Evolutionary conservation across 306 rosid species (phyloP).

Genomic region (Carpinus viminea): DNA sequence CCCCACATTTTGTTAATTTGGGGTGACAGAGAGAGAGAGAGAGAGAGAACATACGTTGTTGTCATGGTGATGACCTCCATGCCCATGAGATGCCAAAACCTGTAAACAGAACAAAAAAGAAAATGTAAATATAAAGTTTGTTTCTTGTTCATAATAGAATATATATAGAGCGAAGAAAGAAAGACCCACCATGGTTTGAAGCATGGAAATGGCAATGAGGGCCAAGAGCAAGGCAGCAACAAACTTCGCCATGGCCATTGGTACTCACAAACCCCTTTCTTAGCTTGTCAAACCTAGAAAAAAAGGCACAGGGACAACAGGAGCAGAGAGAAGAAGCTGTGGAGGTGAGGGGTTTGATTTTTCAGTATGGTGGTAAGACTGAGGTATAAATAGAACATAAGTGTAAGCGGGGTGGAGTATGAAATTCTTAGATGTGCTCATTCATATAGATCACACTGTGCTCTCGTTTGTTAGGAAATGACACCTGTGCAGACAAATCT

Average conservation of each 20-base stretch:
- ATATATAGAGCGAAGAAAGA: neutral
- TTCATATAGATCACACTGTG: neutral
- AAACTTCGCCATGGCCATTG: constrained; percentile 61
- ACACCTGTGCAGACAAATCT: constrained; percentile 28
- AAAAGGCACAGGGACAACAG: constrained; percentile 6
- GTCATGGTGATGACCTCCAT: constrained; percentile 54
- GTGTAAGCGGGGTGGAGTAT: neutral
- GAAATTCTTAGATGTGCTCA: constrained; percentile 28
- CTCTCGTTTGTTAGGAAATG: neutral
- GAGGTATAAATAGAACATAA: constrained; percentile 46
- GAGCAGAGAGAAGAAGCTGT: neutral
- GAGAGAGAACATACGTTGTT: constrained; percentile 38
- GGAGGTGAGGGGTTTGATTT: constrained; percentile 19
- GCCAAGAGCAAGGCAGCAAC: constrained; percentile 46
- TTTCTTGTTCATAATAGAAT: neutral
- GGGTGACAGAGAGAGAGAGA: neutral
- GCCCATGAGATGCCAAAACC: constrained; percentile 71
- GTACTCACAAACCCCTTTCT: constrained; percentile 16
- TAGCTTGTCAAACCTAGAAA: neutral
- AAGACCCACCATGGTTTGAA: constrained; percentile 61
- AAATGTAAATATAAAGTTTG: neutral
- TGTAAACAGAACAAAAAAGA: constrained; percentile 25
- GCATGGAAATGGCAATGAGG: constrained; percentile 64
- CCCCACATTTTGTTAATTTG: neutral
- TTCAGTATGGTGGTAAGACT: neutral